Evolutionary conservation across 768 basidiomycete species (phyloP), one percentile per base, ranked within the genome.

Genomic region (Calvatia gigantea): DNA sequence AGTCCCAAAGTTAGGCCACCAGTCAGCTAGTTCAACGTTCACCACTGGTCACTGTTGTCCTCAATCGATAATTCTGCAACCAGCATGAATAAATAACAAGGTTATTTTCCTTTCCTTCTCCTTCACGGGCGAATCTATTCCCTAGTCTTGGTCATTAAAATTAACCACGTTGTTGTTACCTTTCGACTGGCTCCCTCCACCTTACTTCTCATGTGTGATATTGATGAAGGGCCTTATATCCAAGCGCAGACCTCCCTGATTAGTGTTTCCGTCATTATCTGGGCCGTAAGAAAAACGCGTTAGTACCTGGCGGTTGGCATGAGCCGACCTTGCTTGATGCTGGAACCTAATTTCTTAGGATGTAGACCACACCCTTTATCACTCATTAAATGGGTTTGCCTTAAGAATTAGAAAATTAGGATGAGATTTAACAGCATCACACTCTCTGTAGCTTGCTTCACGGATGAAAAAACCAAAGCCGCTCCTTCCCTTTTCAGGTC

Each of bases 221-320:
- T 73, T 68, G 29, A 75, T 75, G 58, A 75, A 75, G 7, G 74
- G 74, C 51, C 58, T 67, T 2, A 68, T 65, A 5, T 58, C 52
- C 8, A 61, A 58, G 9, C 56, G 49, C 15, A 32, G 57, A 42
- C 42, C 59, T 35, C 56, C 47, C 12, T 43, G 42, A 37, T 19
- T 38, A 12, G 32, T 25, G 28, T 42, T 60, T 45, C 3, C 51
- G 37, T 12, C 46, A 21, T 54, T 49, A 37, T 46, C 35, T n/a
- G n/a, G n/a, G n/a, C 6, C n/a, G n/a, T 38, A 38, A 12, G 42
- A 37, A 14, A 4, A 46, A 11, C 33, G 58, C 4, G 28, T 14
- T 51, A 44, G 14, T 37, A 29, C 33, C 29, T 48, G 43, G 6
- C 35, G 46, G 2, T 27, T 15, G 42, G 9, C 15, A 27, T 14